phyloP scores from a whole-genome alignment of 352 stramenopile genomes.

The Phytophthora litchii region DNA sequence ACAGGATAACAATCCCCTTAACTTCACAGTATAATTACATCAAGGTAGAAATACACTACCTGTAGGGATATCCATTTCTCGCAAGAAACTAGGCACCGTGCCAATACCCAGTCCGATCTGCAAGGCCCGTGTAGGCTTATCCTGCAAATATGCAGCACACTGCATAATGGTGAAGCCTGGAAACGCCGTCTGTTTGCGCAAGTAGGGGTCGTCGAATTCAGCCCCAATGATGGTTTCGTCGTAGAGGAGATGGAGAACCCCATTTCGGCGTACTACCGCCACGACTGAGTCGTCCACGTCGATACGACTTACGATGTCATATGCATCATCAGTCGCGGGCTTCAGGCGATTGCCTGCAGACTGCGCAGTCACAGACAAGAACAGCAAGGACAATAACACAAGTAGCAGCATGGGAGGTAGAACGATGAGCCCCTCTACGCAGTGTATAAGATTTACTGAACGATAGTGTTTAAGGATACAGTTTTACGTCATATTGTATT shows the following conservation, averaged over 20 bases:
- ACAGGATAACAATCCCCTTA: neutral
- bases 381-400: constrained; percentile 19
- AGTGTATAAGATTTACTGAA: too few relatives aligned
- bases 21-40: too few relatives aligned
- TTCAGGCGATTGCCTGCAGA: constrained; percentile 3
- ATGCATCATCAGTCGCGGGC: constrained; percentile 21
- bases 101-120: constrained; percentile 81
- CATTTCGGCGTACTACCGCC: constrained; percentile 57
- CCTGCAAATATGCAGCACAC: constrained; percentile 57
- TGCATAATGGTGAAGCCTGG: constrained; percentile 87
- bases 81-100: constrained; percentile 70
- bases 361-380: constrained; percentile 9
- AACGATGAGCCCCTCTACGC: neutral
- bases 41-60: constrained; percentile 25
- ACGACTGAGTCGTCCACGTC: constrained; percentile 61
- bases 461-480: too few relatives aligned
- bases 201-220: constrained; percentile 70
- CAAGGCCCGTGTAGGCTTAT: constrained; percentile 45
- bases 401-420: constrained; percentile 2
- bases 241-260: constrained; percentile 68
- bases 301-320: constrained; percentile 33
- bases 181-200: constrained; percentile 70
- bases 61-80: constrained; percentile 61
- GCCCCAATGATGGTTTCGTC: constrained; percentile 81
- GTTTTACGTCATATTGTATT: too few relatives aligned